phyloP scores from a whole-genome alignment of 1,284 basidiomycete genomes.

The Malassezia globosa region DNA sequence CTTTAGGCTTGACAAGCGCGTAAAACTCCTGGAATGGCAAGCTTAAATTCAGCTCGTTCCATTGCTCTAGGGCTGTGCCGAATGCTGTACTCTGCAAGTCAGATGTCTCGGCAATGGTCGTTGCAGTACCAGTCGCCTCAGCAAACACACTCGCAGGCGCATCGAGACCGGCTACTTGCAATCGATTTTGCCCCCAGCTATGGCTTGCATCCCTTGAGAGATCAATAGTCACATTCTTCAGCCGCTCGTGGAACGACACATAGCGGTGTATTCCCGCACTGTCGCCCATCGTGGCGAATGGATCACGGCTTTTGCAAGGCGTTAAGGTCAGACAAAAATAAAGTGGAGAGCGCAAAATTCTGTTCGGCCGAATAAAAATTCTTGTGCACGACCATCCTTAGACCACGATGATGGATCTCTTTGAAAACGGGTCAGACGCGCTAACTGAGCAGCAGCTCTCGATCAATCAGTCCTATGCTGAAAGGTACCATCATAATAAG shows the following conservation, averaged over 20 bases:
- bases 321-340: background rate
- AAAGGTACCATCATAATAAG: conserved; percentile 41
- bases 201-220: conserved; percentile 19
- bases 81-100: conserved; percentile 20
- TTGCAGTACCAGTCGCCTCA: conserved; percentile 2
- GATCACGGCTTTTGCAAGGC: conserved; percentile 9
- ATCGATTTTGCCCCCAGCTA: conserved; percentile 16
- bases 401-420: conserved; percentile 7
- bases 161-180: conserved; percentile 27
- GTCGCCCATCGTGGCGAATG: conserved; percentile 16
- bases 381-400: background rate
- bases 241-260: conserved; percentile 45
- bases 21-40: conserved; percentile 36
- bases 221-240: conserved; percentile 37
- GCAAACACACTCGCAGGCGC: conserved; percentile 12
- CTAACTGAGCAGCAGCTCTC: conserved; percentile 17
- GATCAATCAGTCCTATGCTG: conserved; percentile 41
- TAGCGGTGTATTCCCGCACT: conserved; percentile 27
- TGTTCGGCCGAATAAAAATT: background rate
- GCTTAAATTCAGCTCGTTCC: conserved; percentile 44
- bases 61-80: conserved; percentile 30
- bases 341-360: conserved; percentile 7
- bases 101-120: conserved; percentile 14
- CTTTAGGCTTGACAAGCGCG: conserved; percentile 21
- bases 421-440: conserved; percentile 1